Percentiles rank a stretch among this genome's conserved stretches.
These are phyloP conservation scores for Blastobotrys capitulatus DNA, from an alignment of 1,139 yeast genomes.

Conservation along the genomic window DNA sequence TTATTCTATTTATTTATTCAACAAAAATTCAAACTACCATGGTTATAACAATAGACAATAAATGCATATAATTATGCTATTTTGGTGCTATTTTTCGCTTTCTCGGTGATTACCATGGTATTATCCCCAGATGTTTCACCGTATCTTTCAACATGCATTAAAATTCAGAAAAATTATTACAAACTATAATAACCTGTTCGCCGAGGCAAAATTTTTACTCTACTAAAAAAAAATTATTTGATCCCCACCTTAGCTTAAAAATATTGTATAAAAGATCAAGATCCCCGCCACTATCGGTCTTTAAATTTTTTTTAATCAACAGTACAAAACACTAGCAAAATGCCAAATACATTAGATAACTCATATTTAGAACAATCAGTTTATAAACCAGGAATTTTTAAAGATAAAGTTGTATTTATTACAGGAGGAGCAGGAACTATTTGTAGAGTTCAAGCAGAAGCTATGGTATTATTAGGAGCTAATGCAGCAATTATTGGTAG, in stretches of 20 bases:
- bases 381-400: constrained; percentile 59
- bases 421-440: constrained; percentile 97
- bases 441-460: constrained; percentile 81
- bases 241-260: background rate
- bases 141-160: too few species aligned
- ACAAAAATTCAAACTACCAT: too few species aligned
- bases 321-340: background rate
- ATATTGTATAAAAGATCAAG: background rate
- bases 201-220: too few species aligned
- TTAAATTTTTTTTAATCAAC: background rate
- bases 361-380: constrained; percentile 28
- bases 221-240: too few species aligned
- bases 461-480: constrained; percentile 75
- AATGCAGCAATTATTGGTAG: constrained; percentile 83
- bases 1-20: too few species aligned
- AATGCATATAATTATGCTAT: too few species aligned
- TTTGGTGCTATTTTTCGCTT: too few species aligned
- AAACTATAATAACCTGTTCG: too few species aligned
- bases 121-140: too few species aligned
- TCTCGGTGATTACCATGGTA: too few species aligned
- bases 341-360: constrained; percentile 21
- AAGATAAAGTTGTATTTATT: constrained; percentile 79
- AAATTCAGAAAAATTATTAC: too few species aligned
- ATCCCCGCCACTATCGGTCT: background rate
- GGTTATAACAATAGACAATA: too few species aligned